phyloP scores from a whole-genome alignment of 202 grass and related monocot genomes.

The Hordeum pubiflorum region DNA sequence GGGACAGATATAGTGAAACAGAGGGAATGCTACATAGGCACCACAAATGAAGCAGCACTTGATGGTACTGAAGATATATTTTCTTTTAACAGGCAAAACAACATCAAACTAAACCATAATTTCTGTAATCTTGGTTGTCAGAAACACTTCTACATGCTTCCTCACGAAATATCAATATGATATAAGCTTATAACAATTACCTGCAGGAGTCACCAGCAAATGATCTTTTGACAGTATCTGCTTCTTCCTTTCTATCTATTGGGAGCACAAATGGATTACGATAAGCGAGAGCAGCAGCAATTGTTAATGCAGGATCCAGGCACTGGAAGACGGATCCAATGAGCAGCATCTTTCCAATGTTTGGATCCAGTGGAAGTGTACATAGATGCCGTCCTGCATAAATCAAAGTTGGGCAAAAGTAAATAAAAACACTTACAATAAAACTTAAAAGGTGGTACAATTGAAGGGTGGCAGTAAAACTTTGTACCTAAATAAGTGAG shows the following conservation, averaged over 20 bases:
- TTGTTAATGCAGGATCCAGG: conserved; percentile 79
- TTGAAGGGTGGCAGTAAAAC: conserved; percentile 9
- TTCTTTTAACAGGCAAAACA: neutral
- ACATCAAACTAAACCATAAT: conserved; percentile 4
- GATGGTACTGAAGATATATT: neutral
- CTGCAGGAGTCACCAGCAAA: conserved; percentile 92
- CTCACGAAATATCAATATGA: conserved; percentile 4
- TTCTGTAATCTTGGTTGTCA: neutral
- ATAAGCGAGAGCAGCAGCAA: conserved; percentile 81
- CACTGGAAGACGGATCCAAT: conserved; percentile 95
- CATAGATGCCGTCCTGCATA: conserved; percentile 77
- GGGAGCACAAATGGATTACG: conserved; percentile 91
- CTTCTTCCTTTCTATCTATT: conserved; percentile 94
- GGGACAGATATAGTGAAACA: neutral
- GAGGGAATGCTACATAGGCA: neutral
- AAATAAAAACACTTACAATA: neutral
- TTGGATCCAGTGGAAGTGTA: conserved; percentile 84
- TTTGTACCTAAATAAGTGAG: conserved; percentile 81
- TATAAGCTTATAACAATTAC: conserved; percentile 31
- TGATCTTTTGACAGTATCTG: conserved; percentile 87
- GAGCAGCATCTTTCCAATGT: conserved; percentile 94
- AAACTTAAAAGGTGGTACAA: neutral
- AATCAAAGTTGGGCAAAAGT: conserved; percentile 8
- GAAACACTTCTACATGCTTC: neutral
- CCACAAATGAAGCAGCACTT: neutral